Evolutionary conservation across 2,329 filamentous ascomycete species (phyloP), one percentile per base, ranked within the genome.

Genomic region (Ceratocystis cacaofunesta): DNA sequence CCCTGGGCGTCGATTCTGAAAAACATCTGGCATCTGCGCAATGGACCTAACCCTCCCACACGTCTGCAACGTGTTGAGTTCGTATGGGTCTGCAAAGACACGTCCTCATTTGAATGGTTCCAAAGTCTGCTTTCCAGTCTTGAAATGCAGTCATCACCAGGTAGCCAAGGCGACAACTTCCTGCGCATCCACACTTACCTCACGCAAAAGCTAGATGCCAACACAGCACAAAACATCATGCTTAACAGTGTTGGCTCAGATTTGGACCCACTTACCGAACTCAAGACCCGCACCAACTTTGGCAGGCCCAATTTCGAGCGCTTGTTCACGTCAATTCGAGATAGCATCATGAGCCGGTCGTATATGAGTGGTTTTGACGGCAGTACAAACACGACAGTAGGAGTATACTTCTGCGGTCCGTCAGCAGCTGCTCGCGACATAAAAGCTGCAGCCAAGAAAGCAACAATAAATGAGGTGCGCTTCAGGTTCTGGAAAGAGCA

Each of bases 401-500:
- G 68, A 46, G 68, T 69, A 12, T 69, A 69, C 65, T 69, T 68
- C 41, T 68, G 68, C 19, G 68, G 68, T 28, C 68, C 68, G 12
- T 66, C 68, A 19, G 63, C 67, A 19, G 68, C 68, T 76, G 92
- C 92, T 5, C 83, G 91, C 69, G 85, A 90, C 71, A 96, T 99
- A 73, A 87, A 89, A 75, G 83, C 85, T 72, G 92, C 94, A n/a
- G 88, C 90, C 69, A 88, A 88, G 72, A 75, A 79, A 64, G 87
- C 88, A 15, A 89, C 85, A 10, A 85, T 83, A 43, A 83, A 83
- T 68, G 89, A 95, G 70, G 90, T 99, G 65, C 84, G 86, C 72
- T 99, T 97, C 79, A 89, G 90, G 71, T 99, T 99, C 80, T 99
- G 94, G 94, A 99, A 99, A 79, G 94, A 99, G 77, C 92, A 99